These are phyloP conservation scores for Adansonia rubrostipa DNA, from an alignment of 441 rosid species.

Conservation along the genomic window DNA sequence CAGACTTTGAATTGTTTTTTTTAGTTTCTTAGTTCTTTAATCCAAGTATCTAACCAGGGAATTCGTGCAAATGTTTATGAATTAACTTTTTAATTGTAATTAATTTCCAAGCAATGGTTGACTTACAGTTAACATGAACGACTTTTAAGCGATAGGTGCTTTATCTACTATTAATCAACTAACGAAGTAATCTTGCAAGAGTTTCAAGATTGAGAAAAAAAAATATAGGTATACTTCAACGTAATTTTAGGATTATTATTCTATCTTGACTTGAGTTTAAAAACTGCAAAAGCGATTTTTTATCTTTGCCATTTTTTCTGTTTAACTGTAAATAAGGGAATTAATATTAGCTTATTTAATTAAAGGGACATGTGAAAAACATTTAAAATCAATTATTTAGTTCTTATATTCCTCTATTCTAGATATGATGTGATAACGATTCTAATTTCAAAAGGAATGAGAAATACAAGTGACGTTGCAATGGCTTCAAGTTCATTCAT, in stretches of 20 bases:
- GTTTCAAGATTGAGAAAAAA: not conserved
- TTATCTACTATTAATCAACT: not conserved
- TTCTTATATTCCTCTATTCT: not conserved
- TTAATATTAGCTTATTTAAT: not conserved
- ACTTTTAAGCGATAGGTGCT: not conserved
- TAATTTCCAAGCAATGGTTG: not conserved
- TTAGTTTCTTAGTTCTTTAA: not conserved
- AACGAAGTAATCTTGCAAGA: not conserved
- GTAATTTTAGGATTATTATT: not conserved
- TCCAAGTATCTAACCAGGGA: not conserved
- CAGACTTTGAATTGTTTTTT: constrained; percentile 20
- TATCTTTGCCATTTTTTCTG: not conserved
- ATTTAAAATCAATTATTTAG: not conserved
- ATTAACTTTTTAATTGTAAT: constrained; percentile 1
- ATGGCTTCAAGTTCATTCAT: not conserved
- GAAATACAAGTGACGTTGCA: not conserved
- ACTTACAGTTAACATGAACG: not conserved
- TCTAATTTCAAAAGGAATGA: not conserved
- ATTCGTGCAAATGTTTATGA: not conserved
- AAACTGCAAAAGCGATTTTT: not conserved
- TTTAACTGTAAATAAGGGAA: not conserved
- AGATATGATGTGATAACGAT: not conserved
- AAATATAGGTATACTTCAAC: not conserved
- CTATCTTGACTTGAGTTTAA: not conserved
- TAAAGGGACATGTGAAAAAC: not conserved